Conservation (phyloP, 2,329 filamentous ascomycete species). For the Trichoderma sp. region DNA sequence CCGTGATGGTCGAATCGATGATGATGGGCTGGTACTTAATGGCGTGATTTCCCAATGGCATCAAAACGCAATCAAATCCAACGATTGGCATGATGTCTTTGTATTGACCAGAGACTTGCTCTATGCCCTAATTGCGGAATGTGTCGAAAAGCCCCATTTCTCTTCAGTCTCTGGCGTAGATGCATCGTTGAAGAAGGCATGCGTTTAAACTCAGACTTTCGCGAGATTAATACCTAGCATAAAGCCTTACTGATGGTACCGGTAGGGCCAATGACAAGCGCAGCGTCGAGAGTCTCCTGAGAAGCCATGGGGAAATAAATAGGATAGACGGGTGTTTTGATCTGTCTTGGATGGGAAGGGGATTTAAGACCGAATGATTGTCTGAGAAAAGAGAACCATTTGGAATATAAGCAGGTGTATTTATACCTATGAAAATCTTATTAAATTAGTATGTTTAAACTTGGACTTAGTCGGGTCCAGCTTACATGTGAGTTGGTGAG, state of each 20-base stretch:
- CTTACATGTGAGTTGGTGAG: not conserved
- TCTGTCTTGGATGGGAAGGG: not conserved
- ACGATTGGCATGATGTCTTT: not conserved
- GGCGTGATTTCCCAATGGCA: slow-evolving; percentile 7
- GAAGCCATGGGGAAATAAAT: not conserved
- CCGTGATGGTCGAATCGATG: not conserved
- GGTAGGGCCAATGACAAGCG: not conserved
- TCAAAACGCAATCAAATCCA: slow-evolving; percentile 11
- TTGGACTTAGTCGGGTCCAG: not conserved
- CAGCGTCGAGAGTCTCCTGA: not conserved
- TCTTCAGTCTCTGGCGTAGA: slow-evolving; percentile 1
- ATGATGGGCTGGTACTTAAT: slow-evolving; percentile 4
- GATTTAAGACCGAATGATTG: not conserved
- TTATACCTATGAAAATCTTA: not conserved
- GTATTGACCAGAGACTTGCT: not conserved
- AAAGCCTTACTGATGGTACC: not conserved
- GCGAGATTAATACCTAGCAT: not conserved
- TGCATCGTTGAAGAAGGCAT: slow-evolving; percentile 6
- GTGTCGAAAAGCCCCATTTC: not conserved
- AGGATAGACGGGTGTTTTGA: not conserved
- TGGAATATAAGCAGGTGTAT: not conserved
- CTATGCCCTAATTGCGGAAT: not conserved
- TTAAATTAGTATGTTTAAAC: not conserved
- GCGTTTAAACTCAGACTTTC: slow-evolving; percentile 1
- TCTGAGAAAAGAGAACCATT: not conserved